Evolutionary conservation across 495 filamentous ascomycete genomes (phyloP), one percentile per base, ranked within the genome.

Genomic region (Halenospora varia): DNA sequence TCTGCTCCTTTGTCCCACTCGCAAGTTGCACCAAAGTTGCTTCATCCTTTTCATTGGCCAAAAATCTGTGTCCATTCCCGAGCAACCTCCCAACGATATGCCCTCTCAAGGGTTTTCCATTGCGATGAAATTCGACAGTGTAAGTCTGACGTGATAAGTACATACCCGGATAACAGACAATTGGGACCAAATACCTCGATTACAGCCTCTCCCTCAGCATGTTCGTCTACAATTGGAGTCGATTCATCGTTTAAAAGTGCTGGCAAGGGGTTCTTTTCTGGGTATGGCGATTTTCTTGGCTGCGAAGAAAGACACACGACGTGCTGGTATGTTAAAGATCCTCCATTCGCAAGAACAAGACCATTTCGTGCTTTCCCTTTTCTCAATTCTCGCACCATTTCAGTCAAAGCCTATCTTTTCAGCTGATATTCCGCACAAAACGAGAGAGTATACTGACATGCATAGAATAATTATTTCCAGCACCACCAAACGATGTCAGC

Each of bases 401-500:
- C 74, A 1, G 75, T 82, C 25, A 80, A 67, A 13, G 75, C 74
- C 78, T 77, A 26, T n/a, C 44, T 15, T 10, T 10, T 57, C 48
- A 19, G 45, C 48, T 29, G 26, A 23, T 17, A 55, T n/a, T 10
- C 15, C 6, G 6, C 19, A 51, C 13, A 22, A 3, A 17, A 18
- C 20, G 39, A 41, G 47, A 39, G 10, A 17, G 13, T 8, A 49
- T 29, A 66, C 62, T 44, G 64, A 79, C 81, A 70, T 84, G 81
- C 75, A 82, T 79, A 3, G 77, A 80, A 57, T 84, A 84, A 46
- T 84, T 84, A 62, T 84, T 84, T 0, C 81, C 81, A 19, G 81
- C 80, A 0, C 81, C 81, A 3, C 81, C 81, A 53, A 84, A 84
- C 10, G 76, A 81, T 41, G 81, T 84, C 15, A 84, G 60, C 0